These are phyloP conservation scores for Picochlorum costavermella DNA, from an alignment of 139 green algal genomes.

Conservation along the genomic window DNA sequence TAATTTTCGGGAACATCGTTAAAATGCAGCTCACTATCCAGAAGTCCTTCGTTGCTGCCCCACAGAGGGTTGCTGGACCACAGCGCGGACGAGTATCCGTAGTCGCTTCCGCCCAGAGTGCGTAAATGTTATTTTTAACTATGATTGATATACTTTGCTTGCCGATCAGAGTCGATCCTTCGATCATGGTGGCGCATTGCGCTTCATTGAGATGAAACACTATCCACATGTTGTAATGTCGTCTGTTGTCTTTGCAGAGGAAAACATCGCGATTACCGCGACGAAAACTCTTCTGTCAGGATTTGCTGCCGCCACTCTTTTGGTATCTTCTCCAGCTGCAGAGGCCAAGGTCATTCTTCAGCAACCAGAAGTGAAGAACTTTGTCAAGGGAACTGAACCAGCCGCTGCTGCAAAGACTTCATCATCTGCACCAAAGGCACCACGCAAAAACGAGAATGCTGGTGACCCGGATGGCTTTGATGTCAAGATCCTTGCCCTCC, in stretches of 20 bases:
- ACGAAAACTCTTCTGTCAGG: conserved; percentile 3
- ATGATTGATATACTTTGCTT: too few species aligned
- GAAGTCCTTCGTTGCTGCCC: not conserved
- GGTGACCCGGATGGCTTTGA: conserved; percentile 15
- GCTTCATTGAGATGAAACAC: not conserved
- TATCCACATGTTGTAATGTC: not conserved
- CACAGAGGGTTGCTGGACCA: not conserved
- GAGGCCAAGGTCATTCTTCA: conserved; percentile 23
- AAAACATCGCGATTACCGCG: not conserved
- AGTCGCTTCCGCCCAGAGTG: not conserved
- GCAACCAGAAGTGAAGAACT: conserved; percentile 32
- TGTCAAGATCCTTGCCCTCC: conserved; percentile 19
- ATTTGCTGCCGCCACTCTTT: conserved; percentile 8
- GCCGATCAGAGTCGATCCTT: too few species aligned
- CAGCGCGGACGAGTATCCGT: conserved; percentile 2
- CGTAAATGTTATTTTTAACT: too few species aligned
- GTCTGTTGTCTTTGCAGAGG: not conserved
- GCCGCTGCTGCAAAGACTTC: conserved; percentile 9
- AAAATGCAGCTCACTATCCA: not conserved
- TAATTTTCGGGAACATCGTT: not conserved
- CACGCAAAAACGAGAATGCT: conserved; percentile 32
- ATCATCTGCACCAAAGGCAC: not conserved
- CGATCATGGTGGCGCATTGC: too few species aligned
- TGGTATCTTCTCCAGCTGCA: conserved; percentile 6
- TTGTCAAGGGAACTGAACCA: conserved; percentile 19